Base-by-base conservation (phyloP, 2,329 filamentous ascomycete genomes). In the Hypoxylon sp. region DNA sequence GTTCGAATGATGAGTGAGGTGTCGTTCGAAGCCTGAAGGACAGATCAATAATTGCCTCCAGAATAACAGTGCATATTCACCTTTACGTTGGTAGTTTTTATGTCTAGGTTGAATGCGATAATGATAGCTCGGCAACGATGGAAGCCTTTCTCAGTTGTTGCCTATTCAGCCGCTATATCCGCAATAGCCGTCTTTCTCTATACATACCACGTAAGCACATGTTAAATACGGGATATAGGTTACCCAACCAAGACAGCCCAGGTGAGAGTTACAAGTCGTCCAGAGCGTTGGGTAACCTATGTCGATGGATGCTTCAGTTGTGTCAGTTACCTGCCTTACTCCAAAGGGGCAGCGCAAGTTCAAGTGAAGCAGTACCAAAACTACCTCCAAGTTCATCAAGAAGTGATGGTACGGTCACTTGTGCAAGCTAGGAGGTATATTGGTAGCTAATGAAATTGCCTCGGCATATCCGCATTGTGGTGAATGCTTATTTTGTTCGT, bases 31-130 rank as follows among this genome's bases (percentile, higher is more conserved):
- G 39, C 50, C 37, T 59, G 9, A 21, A 37, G 46, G 39, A 55
- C 30, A 56, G 58, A 62, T 59, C 48, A 55, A 54, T 58, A 57
- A 45, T 59, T 41, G 41, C 46, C 61, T 62, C 43, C 43, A 52
- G 48, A 62, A 68, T 62, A 66, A 56, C 57, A 62, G 21, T 37
- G 27, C 47, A 64, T 55, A 52, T 57, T 48, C 32, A 61, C 50
- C 39, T 14, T 58, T 37, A n/a, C 23, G 25, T 41, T 21, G 4
- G 27, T 32, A 11, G 2, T 51, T 11, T n/a, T 34, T 19, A 5
- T 14, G 12, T 23, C 2, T 14, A 23, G 19, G 45, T 16, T 29
- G 7, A 47, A 25, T 47, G 25, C 25, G 6, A 14, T 16, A 25
- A 19, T 29, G 14, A 54, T 54, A 54, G 27, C 6, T 32, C 6